Conservation (phyloP, 306 rosid genomes). For the Pyrus betulifolia region DNA sequence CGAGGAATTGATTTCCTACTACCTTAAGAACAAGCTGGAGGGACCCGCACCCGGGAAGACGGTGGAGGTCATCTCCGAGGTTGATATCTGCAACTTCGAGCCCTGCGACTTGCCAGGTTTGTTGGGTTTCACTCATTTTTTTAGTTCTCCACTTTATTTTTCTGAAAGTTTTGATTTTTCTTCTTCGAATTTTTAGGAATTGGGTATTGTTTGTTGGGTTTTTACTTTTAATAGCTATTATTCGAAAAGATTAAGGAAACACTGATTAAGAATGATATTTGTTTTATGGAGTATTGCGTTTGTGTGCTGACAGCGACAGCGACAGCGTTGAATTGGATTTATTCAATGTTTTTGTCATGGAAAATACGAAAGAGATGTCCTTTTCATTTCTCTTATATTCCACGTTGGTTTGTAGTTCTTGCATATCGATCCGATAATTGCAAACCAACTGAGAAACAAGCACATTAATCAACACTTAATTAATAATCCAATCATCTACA, state of each 20-base stretch:
- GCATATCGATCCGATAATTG: background rate
- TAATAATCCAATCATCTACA: no score
- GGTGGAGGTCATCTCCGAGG: conserved; percentile 71
- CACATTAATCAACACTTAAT: no score
- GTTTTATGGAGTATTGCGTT: background rate
- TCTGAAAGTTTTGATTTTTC: background rate
- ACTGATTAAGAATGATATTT: background rate
- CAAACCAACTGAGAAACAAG: no score
- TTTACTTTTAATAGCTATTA: no score
- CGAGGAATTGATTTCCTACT: conserved; percentile 72
- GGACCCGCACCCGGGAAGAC: conserved; percentile 50
- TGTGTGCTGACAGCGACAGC: background rate
- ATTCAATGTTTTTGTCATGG: background rate
- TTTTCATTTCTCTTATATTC: background rate
- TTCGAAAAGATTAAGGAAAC: background rate
- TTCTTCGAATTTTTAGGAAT: background rate
- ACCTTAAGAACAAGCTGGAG: conserved; percentile 63
- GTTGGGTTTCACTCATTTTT: background rate
- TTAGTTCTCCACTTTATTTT: background rate
- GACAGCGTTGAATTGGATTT: background rate
- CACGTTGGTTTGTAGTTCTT: background rate
- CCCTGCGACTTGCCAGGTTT: conserved; percentile 94
- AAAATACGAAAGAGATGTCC: background rate
- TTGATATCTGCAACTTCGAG: conserved; percentile 76
- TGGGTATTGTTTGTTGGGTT: background rate